These are phyloP conservation scores for Solanum arcanum DNA, from an alignment of 257 asterid species.

Conservation along the genomic window DNA sequence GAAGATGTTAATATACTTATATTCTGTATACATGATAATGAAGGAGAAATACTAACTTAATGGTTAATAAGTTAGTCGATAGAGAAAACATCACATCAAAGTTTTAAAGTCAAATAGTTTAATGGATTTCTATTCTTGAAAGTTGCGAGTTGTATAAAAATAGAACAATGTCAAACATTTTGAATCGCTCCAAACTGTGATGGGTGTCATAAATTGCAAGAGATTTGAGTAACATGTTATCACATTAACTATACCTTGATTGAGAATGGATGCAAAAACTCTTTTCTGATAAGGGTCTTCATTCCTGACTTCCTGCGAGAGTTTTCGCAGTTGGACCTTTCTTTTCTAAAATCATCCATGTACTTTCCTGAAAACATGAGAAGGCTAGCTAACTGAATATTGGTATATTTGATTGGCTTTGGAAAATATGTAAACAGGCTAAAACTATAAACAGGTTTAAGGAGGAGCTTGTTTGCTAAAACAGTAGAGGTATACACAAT, in stretches of 20 bases:
- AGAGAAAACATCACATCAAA: background rate
- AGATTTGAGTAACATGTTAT: background rate
- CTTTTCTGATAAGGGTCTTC: conserved; percentile 1
- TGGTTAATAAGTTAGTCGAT: background rate
- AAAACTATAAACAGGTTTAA: background rate
- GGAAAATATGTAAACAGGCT: background rate
- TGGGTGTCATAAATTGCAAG: background rate
- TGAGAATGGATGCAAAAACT: background rate
- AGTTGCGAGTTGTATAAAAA: background rate
- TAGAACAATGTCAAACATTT: background rate
- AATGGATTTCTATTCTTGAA: background rate
- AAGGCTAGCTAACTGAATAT: background rate
- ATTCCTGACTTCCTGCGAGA: background rate
- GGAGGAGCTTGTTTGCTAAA: background rate
- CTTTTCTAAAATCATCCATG: background rate
- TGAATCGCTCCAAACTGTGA: background rate
- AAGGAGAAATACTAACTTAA: background rate
- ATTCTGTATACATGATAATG: background rate
- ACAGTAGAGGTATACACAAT: background rate
- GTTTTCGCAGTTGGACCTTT: background rate
- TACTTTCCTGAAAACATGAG: background rate
- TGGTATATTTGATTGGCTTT: background rate
- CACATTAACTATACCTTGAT: background rate
- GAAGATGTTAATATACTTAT: background rate
- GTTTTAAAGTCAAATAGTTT: background rate